Conservation (phyloP, 441 rosid genomes). For the Dalechampia spathulata region DNA sequence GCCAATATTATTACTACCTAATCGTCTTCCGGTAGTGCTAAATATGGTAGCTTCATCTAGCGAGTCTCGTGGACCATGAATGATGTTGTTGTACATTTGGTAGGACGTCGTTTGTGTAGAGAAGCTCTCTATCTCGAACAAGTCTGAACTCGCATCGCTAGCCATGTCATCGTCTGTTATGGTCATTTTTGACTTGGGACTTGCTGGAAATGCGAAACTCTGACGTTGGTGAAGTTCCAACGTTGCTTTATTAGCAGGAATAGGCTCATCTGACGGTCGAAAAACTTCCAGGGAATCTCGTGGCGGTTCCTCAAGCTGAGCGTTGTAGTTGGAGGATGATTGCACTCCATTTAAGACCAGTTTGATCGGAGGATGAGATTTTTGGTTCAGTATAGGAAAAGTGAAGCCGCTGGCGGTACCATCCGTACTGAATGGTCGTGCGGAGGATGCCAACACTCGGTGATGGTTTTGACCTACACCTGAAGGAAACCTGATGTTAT, state of each 20-base stretch:
- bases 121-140: constrained; percentile 94
- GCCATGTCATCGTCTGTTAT: constrained; percentile 35
- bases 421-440: constrained; percentile 9
- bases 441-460: constrained; percentile 16
- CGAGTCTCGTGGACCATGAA: constrained; percentile 28
- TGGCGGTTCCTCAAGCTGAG: constrained; percentile 27
- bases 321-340: not conserved
- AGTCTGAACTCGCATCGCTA: constrained; percentile 89
- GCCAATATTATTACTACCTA: not conserved
- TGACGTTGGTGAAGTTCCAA: constrained; percentile 23
- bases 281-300: constrained; percentile 48
- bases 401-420: constrained; percentile 32
- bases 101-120: constrained; percentile 52
- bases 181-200: constrained; percentile 24
- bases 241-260: constrained; percentile 13
- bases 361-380: constrained; percentile 18
- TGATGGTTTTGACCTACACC: constrained; percentile 14
- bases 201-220: constrained; percentile 24
- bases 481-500: constrained; percentile 15
- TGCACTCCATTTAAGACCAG: constrained; percentile 6
- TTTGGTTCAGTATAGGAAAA: constrained; percentile 43
- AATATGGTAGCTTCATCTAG: constrained; percentile 34
- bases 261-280: constrained; percentile 22
- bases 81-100: constrained; percentile 20
- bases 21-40: constrained; percentile 18